These are phyloP conservation scores for Erythrophleum ivorense DNA, from an alignment of 331 rosid species.

Conservation along the genomic window DNA sequence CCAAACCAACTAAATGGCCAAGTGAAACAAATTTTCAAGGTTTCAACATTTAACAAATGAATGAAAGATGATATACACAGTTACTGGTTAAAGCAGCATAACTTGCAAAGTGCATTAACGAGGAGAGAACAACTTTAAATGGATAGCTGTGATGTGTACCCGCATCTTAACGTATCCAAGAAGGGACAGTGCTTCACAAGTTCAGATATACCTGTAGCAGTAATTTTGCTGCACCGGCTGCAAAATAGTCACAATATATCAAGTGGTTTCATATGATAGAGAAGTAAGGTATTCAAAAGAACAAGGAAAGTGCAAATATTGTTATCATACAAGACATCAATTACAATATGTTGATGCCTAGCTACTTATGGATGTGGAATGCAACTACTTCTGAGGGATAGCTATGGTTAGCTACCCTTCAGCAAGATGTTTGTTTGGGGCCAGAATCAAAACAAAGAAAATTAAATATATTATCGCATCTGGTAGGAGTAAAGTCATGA, in stretches of 20 bases:
- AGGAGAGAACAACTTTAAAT: slow-evolving; percentile 28
- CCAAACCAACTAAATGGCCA: slow-evolving; percentile 7
- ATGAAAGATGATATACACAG: slow-evolving; percentile 5
- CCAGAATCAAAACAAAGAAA: slow-evolving; percentile 29
- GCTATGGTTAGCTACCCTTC: not conserved
- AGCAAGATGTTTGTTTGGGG: not conserved
- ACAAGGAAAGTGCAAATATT: slow-evolving; percentile 12
- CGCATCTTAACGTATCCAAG: slow-evolving; percentile 88
- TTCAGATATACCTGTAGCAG: slow-evolving; percentile 71
- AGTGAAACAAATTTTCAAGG: slow-evolving; percentile 22
- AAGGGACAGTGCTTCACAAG: slow-evolving; percentile 71
- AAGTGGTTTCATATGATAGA: slow-evolving; percentile 49
- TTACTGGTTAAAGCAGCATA: slow-evolving; percentile 20
- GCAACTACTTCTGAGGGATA: not conserved
- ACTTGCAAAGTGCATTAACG: not conserved
- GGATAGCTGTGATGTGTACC: slow-evolving; percentile 54
- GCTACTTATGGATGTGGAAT: not conserved
- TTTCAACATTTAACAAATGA: slow-evolving; percentile 12
- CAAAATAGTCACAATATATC: slow-evolving; percentile 54
- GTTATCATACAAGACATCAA: slow-evolving; percentile 26
- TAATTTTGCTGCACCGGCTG: slow-evolving; percentile 76
- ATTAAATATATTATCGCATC: slow-evolving; percentile 19
- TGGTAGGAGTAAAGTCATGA: slow-evolving; percentile 33
- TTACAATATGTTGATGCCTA: slow-evolving; percentile 2
- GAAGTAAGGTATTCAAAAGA: slow-evolving; percentile 8